Conservation (phyloP, 2,329 filamentous ascomycete species). For the Colletotrichum nymphaeae region DNA sequence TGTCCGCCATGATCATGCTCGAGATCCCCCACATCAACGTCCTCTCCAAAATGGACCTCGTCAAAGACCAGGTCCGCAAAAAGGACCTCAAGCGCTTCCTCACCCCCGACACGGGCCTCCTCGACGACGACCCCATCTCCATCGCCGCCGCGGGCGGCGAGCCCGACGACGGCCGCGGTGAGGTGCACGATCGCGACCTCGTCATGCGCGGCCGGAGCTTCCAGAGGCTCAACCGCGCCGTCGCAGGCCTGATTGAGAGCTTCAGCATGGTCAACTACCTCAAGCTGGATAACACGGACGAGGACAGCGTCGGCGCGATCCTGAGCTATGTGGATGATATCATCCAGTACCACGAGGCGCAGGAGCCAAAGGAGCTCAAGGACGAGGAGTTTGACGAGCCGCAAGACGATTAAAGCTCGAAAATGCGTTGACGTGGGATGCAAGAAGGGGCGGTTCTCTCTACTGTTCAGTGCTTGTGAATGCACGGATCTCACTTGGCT, state of each 20-base stretch:
- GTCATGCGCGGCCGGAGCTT: conserved; percentile 87
- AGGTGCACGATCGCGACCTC: conserved; percentile 74
- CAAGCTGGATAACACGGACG: conserved; percentile 88
- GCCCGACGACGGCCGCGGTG: conserved; percentile 63
- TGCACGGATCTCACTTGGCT: not conserved
- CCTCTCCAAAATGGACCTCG: conserved; percentile 96
- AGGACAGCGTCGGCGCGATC: conserved; percentile 88
- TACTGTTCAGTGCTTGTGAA: not conserved
- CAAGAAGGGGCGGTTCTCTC: not conserved
- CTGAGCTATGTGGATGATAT: conserved; percentile 95
- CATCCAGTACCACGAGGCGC: conserved; percentile 92
- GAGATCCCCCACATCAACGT: conserved; percentile 98
- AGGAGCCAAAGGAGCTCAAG: conserved; percentile 86
- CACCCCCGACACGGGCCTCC: conserved; percentile 83
- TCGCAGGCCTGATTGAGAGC: conserved; percentile 92
- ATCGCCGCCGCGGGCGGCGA: conserved; percentile 40
- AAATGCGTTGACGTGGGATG: not conserved
- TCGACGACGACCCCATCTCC: conserved; percentile 79
- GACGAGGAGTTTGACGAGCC: conserved; percentile 61
- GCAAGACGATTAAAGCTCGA: conserved; percentile 34
- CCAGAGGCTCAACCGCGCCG: conserved; percentile 84
- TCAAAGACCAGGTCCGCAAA: conserved; percentile 88
- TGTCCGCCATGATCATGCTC: conserved; percentile 99
- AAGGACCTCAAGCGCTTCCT: conserved; percentile 91
- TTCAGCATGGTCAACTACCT: conserved; percentile 99